Evolutionary conservation across 2,329 filamentous ascomycete genomes (phyloP), one percentile per base, ranked within the genome.

Genomic region (Dactylellina parvicollis): DNA sequence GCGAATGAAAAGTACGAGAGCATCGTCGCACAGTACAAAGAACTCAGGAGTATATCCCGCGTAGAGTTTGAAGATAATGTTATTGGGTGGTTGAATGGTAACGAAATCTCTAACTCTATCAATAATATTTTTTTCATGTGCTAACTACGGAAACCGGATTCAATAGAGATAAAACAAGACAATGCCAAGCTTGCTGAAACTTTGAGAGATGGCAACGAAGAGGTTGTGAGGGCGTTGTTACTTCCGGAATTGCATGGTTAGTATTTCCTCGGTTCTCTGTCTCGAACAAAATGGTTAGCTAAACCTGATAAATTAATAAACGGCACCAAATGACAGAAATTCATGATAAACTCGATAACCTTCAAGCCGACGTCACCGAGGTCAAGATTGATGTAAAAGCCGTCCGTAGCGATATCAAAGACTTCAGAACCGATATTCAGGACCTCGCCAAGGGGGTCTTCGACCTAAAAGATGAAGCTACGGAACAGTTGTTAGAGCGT

Each of bases 61-160:
- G 22, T 56, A 16, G 55, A 70, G 26, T 70, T 70, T 30, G 65
- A 70, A 22, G 65, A 70, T 10, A 49, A 61, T 47, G 49, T 70
- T 10, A 55, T 70, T 9, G 38, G 47, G 0, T 70, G 36, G 28
- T n/a, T 70, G n/a, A 47, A 61, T 22, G 56, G 65, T 55, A 38
- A 20, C 7, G n/a, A 3, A 46, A 46, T 4, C 5, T 5, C 8
- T 22, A 24, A n/a, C 12, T 40, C 16, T 24, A 1, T 26, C 16
- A 5, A 2, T 10, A 12, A 38, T 24, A 3, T 24, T 26, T 40
- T n/a, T 7, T 28, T 14, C 12, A 22, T 24, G 8, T 8, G 26
- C 18, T 14, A n/a, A 47, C 20, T 54, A 16, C 10, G 12, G n/a
- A 14, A 36, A 26, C 36, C 10, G 1, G 14, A 10, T 24, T 52